A percentile compares a stretch with the other conserved stretches of the same genome.
Evolutionary conservation across 2,329 filamentous ascomycete genomes (phyloP).

Genomic region (Domatiomyces catenatus): DNA sequence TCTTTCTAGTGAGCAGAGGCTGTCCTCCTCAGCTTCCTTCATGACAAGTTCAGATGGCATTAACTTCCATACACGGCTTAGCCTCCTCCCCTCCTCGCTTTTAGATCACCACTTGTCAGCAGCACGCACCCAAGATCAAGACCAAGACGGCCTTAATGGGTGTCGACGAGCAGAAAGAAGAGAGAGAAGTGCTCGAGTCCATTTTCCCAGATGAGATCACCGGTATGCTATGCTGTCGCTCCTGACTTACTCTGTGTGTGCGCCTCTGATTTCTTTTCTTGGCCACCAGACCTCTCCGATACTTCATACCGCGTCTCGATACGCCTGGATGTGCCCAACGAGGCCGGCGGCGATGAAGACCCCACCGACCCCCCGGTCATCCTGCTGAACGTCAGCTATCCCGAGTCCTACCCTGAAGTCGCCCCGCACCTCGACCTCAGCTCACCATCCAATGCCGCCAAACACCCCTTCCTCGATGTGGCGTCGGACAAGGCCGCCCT

Average conservation of each 20-base stretch:
- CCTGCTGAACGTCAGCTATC: constrained; percentile 72
- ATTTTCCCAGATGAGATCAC: constrained; percentile 97
- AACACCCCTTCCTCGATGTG: constrained; percentile 62
- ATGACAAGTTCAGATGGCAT: no score
- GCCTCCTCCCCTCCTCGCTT: no score
- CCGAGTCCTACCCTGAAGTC: constrained; percentile 78
- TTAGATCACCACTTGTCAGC: no score
- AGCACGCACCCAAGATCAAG: neutral
- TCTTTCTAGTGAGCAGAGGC: no score
- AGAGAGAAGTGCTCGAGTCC: constrained; percentile 92
- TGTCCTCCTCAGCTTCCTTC: no score
- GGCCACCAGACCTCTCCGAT: constrained; percentile 62
- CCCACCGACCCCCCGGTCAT: constrained; percentile 51
- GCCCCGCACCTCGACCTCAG: constrained; percentile 69
- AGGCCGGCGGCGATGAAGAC: constrained; percentile 37
- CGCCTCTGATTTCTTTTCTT: neutral
- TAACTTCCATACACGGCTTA: no score
- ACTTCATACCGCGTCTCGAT: constrained; percentile 77
- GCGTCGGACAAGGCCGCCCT: constrained; percentile 63
- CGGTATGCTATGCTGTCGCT: constrained; percentile 36
- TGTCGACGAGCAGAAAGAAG: constrained; percentile 79
- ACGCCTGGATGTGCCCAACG: constrained; percentile 59
- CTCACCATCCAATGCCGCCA: constrained; percentile 51
- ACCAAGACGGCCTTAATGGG: constrained; percentile 23
- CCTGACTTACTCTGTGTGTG: neutral